Conservation (phyloP, 2,329 filamentous ascomycete genomes). For the Colletotrichum sp. region DNA sequence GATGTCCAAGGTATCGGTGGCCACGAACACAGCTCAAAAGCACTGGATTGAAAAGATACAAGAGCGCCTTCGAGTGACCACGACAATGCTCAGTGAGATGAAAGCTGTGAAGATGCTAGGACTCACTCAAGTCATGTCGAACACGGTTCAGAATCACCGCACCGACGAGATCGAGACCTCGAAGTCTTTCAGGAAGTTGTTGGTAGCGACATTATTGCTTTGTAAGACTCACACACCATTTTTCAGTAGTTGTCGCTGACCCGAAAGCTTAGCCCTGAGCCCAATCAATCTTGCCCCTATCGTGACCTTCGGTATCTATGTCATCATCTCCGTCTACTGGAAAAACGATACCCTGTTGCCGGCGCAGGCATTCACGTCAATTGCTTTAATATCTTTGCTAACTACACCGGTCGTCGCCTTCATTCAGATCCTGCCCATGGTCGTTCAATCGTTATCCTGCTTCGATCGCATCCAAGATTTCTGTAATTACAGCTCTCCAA, state of each 20-base stretch:
- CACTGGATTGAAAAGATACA: constrained; percentile 49
- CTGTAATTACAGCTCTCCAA: constrained; percentile 2
- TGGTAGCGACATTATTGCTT: constrained; percentile 24
- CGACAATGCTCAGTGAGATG: constrained; percentile 46
- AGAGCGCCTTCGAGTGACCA: constrained; percentile 44
- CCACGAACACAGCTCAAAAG: constrained; percentile 28
- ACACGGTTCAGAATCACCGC: constrained; percentile 30
- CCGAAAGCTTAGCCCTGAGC: constrained; percentile 13
- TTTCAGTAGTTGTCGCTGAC: background rate
- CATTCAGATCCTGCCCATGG: constrained; percentile 25
- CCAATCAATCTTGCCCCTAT: constrained; percentile 27
- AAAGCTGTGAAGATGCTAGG: constrained; percentile 52
- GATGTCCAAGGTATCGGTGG: constrained; percentile 21
- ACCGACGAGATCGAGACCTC: constrained; percentile 33
- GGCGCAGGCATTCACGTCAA: constrained; percentile 25
- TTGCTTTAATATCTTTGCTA: constrained; percentile 25
- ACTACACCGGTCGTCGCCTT: constrained; percentile 24
- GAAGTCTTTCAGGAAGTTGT: constrained; percentile 28
- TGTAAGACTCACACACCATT: constrained; percentile 12
- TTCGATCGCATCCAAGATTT: constrained; percentile 29
- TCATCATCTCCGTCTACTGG: constrained; percentile 28
- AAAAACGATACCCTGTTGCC: constrained; percentile 25
- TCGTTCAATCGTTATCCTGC: constrained; percentile 21
- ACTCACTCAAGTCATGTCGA: constrained; percentile 26
- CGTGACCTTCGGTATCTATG: constrained; percentile 29